Percentiles rank a stretch among this genome's conserved stretches.
These are phyloP conservation scores for Haplosporangium sp. DNA, from an alignment of 371 early-diverging fungal genomes.

Conservation along the genomic window DNA sequence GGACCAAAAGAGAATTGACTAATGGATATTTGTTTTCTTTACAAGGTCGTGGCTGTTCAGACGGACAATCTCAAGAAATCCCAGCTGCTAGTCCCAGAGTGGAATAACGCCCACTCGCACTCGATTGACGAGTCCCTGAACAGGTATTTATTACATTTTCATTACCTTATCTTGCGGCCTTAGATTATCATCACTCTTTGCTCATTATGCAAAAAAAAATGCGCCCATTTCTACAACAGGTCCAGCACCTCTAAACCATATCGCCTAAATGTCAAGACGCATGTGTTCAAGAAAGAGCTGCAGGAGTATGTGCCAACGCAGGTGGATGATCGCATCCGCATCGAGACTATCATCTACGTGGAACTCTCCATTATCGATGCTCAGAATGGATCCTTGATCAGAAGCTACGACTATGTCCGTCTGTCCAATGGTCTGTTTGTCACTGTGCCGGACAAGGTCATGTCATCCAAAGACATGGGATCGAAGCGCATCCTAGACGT, in stretches of 20 bases:
- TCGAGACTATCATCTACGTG: conserved; percentile 46
- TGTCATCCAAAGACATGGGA: conserved; percentile 25
- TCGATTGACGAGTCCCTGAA: background rate
- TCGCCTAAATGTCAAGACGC: conserved; percentile 41
- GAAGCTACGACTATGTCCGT: conserved; percentile 31
- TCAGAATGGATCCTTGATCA: conserved; percentile 17
- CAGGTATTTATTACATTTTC: background rate
- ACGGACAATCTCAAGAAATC: conserved; percentile 6
- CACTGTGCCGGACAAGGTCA: conserved; percentile 33
- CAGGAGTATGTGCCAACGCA: conserved; percentile 45
- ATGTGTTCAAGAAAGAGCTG: conserved; percentile 47
- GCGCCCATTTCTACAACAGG: background rate
- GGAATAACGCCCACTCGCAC: conserved; percentile 8
- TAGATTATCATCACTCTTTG: background rate
- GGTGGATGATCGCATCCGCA: conserved; percentile 38
- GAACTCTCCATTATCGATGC: conserved; percentile 35
- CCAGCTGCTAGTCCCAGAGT: conserved; percentile 12
- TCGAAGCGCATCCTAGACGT: conserved; percentile 30
- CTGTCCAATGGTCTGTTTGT: conserved; percentile 31
- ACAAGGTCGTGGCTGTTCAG: conserved; percentile 2
- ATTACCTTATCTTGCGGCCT: background rate
- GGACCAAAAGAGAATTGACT: background rate
- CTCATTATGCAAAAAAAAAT: background rate
- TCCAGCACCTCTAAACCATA: conserved; percentile 2
- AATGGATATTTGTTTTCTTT: background rate